Percentiles rank a stretch among this genome's conserved stretches.
Evolutionary conservation across 257 asterid species (phyloP).

Genomic region (Echium plantagineum): DNA sequence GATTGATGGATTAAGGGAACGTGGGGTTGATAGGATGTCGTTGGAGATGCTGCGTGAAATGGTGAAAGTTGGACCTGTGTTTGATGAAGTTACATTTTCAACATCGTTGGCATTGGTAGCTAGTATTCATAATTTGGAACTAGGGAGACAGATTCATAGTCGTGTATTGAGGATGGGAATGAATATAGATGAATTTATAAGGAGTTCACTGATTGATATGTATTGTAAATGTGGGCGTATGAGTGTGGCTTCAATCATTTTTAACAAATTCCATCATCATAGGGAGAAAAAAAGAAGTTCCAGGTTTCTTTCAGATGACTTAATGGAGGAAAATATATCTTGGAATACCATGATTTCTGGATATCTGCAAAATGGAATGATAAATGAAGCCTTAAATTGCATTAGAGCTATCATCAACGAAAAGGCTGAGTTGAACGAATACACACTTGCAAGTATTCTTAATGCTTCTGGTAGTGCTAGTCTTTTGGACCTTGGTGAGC

Average conservation of each 20-base stretch:
- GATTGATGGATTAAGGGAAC: conserved; percentile 46
- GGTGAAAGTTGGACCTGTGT: conserved; percentile 29
- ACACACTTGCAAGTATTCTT: conserved; percentile 44
- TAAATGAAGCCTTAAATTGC: conserved; percentile 35
- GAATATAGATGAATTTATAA: conserved; percentile 30
- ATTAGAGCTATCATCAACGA: conserved; percentile 40
- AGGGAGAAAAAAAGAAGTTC: conserved; percentile 3
- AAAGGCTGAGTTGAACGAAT: conserved; percentile 33
- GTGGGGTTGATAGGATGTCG: conserved; percentile 35
- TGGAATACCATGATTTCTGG: conserved; percentile 65
- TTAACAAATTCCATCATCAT: conserved; percentile 19
- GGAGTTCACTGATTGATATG: conserved; percentile 59
- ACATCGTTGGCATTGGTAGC: conserved; percentile 47
- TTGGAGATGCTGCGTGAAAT: conserved; percentile 41
- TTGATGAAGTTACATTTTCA: conserved; percentile 46
- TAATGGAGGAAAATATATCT: conserved; percentile 26
- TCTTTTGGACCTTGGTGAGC: conserved; percentile 58
- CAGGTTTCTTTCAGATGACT: conserved; percentile 21
- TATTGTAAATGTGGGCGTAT: conserved; percentile 61
- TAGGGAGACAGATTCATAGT: conserved; percentile 64
- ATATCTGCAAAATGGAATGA: conserved; percentile 43
- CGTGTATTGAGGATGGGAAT: conserved; percentile 38
- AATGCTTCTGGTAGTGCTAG: conserved; percentile 38
- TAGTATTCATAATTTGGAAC: conserved; percentile 28
- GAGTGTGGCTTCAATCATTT: conserved; percentile 41